phyloP scores from a whole-genome alignment of 768 basidiomycete species.

The Butyriboletus loyo region DNA sequence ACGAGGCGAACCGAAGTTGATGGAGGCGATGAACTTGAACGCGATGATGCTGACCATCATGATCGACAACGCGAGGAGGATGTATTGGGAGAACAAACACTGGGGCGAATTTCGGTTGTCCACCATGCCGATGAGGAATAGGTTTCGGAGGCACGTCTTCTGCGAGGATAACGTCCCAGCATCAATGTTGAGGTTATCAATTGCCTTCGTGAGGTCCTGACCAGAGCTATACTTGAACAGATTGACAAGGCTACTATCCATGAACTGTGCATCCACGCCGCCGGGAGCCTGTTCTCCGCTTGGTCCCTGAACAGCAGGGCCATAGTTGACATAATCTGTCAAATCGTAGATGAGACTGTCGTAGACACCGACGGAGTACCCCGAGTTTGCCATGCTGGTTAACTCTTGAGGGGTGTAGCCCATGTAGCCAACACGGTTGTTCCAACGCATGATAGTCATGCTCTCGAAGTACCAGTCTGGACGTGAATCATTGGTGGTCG shows the following conservation, averaged over 20 bases:
- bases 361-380: slow-evolving; percentile 79
- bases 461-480: slow-evolving; percentile 98
- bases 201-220: slow-evolving; percentile 72
- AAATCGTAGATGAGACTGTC: slow-evolving; percentile 85
- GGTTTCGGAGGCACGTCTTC: slow-evolving; percentile 85
- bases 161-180: slow-evolving; percentile 61
- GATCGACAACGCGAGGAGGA: slow-evolving; percentile 83
- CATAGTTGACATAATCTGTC: slow-evolving; percentile 70
- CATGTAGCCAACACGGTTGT: slow-evolving; percentile 81
- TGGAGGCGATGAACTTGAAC: slow-evolving; percentile 92
- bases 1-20: slow-evolving; percentile 75
- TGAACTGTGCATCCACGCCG: slow-evolving; percentile 56
- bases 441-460: slow-evolving; percentile 93
- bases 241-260: slow-evolving; percentile 63
- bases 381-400: slow-evolving; percentile 59
- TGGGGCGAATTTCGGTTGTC: slow-evolving; percentile 91
- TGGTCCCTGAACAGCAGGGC: slow-evolving; percentile 55
- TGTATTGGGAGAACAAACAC: slow-evolving; percentile 88
- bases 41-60: slow-evolving; percentile 95
- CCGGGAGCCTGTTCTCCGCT: slow-evolving; percentile 43
- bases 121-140: slow-evolving; percentile 88
- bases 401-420: slow-evolving; percentile 80
- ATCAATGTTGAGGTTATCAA: slow-evolving; percentile 64
- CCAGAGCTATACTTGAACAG: slow-evolving; percentile 79
- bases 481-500: slow-evolving; percentile 79